Base-by-base conservation (phyloP, 176 grass and related monocot genomes). In the Aegilops bicornis region DNA sequence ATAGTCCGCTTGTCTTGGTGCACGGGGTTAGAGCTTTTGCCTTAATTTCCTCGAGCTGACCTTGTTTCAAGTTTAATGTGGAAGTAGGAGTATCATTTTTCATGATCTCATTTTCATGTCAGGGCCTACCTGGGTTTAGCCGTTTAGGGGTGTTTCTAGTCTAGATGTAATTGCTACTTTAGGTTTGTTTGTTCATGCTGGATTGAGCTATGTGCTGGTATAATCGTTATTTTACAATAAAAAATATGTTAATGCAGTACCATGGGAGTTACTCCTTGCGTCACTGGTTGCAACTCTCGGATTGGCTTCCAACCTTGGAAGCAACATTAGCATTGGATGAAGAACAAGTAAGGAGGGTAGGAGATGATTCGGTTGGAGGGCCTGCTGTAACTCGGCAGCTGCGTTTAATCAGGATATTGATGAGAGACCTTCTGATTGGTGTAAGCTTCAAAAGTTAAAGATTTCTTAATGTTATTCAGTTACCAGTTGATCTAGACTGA, bases 401-500 rank as follows among this genome's bases (percentile, higher is more conserved):
- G 39, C 90, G 96, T 23, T 60, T 96, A 70, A 98, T 89, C 30
- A 92, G 93, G 84, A 94, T 98, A 92, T 79, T 98, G 90, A 98
- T 98, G 96, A 93, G 93, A 85, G 92, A 98, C 87, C 91, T 98
- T 87, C 87, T 98, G 76, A 98, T 98, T 92, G 96, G 88, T 88
- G 96, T 98, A 94, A 89, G 84, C 80, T 89, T 50, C 60, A 84
- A 69, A 52, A 6, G 14, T 75, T 70, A 22, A n/a, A 48, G 50
- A 30, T 71, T 35, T 78, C 76, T 42, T 39, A 7, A 48, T 85
- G 17, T 64, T 64, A 72, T 40, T 68, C 31, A 14, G 66, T 52
- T 79, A 81, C 31, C 12, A 40, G 33, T 62, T 61, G 2, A 22
- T 80, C 15, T 80, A 79, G 39, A 76, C 17, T 78, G 43, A 89